These are phyloP conservation scores for Epicoccum nigrum DNA, from an alignment of 2,329 filamentous ascomycete genomes.

Conservation along the genomic window DNA sequence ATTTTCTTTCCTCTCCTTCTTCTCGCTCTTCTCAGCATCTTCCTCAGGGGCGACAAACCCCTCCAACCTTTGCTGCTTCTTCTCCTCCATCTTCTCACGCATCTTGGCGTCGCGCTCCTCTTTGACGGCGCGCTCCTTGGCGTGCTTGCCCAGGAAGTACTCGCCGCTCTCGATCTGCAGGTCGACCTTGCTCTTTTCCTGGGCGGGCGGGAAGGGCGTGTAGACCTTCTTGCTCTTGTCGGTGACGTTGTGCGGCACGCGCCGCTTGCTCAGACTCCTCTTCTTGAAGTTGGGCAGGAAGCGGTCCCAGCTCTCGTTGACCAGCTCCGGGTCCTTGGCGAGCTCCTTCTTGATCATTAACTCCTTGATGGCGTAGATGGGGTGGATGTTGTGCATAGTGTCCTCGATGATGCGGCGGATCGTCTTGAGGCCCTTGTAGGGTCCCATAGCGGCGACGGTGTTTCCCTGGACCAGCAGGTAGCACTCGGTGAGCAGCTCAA, in stretches of 20 bases:
- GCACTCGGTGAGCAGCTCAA: constrained; percentile 87
- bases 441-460: constrained; percentile 87
- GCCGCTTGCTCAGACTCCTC: constrained; percentile 82
- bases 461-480: constrained; percentile 95
- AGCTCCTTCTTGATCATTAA: constrained; percentile 93
- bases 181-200: constrained; percentile 99
- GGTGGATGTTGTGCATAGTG: constrained; percentile 94
- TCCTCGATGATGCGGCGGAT: constrained; percentile 84
- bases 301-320: constrained; percentile 89
- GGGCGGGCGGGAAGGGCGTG: constrained; percentile 94
- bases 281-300: constrained; percentile 98
- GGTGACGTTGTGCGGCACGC: constrained; percentile 80
- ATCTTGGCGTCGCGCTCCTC: constrained; percentile 85
- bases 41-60: constrained; percentile 90
- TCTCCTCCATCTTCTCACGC: constrained; percentile 85
- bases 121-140: constrained; percentile 81
- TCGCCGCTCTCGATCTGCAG: constrained; percentile 97
- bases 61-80: constrained; percentile 80
- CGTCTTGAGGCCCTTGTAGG: constrained; percentile 92
- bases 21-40: constrained; percentile 60
- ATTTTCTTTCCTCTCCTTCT: constrained; percentile 50
- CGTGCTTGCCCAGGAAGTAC: constrained; percentile 92
- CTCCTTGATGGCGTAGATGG: constrained; percentile 92
- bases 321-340: constrained; percentile 85
- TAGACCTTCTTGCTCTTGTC: constrained; percentile 95